phyloP scores from a whole-genome alignment of 306 rosid genomes.

The Rosa multiflora region DNA sequence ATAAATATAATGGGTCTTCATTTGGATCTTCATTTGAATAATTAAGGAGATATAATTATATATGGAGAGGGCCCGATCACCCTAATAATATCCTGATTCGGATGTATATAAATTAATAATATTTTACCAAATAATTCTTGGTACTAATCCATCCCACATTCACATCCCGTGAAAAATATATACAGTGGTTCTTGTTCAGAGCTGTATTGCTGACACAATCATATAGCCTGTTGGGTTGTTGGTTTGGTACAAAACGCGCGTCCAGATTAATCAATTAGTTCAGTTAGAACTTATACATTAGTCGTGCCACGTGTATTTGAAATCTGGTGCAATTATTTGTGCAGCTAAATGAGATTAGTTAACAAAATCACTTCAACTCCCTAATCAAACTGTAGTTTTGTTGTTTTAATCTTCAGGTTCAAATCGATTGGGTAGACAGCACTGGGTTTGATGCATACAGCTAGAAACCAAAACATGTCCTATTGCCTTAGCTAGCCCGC shows the following conservation, averaged over 20 bases:
- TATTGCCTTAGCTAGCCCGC: neutral
- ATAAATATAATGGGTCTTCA: neutral
- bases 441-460: constrained; percentile 15
- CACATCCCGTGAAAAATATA: neutral
- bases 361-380: neutral
- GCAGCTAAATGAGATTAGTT: neutral
- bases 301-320: neutral
- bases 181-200: neutral
- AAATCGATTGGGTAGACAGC: neutral
- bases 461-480: neutral
- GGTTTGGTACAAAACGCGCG: neutral
- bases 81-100: neutral
- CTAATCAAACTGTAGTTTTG: neutral
- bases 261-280: neutral
- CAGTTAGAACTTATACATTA: neutral
- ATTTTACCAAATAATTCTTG: neutral
- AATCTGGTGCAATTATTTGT: neutral
- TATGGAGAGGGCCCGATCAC: constrained; percentile 26
- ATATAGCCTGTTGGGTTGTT: neutral
- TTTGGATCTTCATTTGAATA: neutral
- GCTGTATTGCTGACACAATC: constrained; percentile 2
- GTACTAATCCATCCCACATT: neutral
- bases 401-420: neutral
- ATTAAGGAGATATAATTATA: neutral
- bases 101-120: neutral